Evolutionary conservation across 2,329 filamentous ascomycete species (phyloP), one percentile per base, ranked within the genome.

Genomic region (Colletotrichum somersetense): DNA sequence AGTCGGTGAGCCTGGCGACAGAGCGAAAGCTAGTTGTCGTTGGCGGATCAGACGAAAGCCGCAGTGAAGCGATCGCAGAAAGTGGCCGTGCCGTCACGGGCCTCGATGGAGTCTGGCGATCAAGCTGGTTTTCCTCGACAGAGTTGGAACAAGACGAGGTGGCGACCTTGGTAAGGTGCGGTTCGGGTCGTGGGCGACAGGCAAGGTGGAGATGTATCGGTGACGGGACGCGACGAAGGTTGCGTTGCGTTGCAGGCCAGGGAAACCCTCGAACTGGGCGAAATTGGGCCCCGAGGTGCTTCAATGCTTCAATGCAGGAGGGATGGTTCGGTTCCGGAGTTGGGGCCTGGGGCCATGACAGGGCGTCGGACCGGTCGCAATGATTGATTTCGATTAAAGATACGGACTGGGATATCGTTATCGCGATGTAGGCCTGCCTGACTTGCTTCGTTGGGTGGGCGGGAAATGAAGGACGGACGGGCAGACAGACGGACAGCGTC

Each of bases 1-100:
- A 70, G 55, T 61, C 46, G 55, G 62, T 79, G 72, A 73, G 59
- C 73, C 72, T 77, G 67, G 55, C 71, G 63, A 68, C 58, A 65
- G 44, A 72, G 63, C 42, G 50, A 71, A 67, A 71, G 58, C 48
- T 53, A 44, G 46, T 56, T 42, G 70, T 48, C 40, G 66, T 52
- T 40, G 66, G 52, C 65, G 70, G 50, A 70, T 70, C 70, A 59
- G 70, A 72, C 66, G 70, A 72, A 72, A 65, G 61, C 48, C 66
- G 48, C 66, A 58, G 12, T 33, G n/a, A 50, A 61, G 48, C 40
- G 46, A 42, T 65, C 46, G 46, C 56, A 48, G 48, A n/a, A 26
- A 30, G 46, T 55, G 46, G 66, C 66, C 70, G 70, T 72, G 66
- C 66, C 70, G 70, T 72, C 53, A 72, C 70, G 61, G 66, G 55